These are phyloP conservation scores for Hortaea werneckii DNA, from an alignment of 2,329 filamentous ascomycete genomes.

Conservation along the genomic window DNA sequence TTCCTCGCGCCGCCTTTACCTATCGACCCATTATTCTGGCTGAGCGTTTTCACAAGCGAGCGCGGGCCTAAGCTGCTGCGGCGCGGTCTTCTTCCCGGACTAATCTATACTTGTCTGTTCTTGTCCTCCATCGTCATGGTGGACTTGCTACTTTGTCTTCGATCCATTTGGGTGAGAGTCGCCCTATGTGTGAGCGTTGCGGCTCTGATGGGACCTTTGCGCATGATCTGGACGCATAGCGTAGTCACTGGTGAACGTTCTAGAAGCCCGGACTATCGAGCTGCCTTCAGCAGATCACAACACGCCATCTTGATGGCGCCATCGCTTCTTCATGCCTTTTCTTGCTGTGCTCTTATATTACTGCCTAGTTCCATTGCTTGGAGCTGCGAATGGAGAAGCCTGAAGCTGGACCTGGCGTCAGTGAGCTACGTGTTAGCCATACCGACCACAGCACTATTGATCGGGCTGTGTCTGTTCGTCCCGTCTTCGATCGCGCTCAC, in stretches of 20 bases:
- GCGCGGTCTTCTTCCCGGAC: background rate
- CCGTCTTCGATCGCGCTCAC: background rate
- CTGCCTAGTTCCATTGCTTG: background rate
- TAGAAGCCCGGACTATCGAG: background rate
- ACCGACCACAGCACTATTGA: background rate
- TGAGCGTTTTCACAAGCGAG: background rate
- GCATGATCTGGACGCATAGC: background rate
- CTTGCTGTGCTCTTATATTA: background rate
- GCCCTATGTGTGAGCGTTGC: background rate
- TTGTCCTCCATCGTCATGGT: background rate
- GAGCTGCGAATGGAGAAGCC: background rate
- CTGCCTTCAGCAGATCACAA: background rate
- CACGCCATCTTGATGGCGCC: background rate
- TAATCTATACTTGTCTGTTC: background rate
- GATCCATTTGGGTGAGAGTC: background rate
- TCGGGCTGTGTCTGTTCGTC: background rate
- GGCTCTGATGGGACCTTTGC: background rate
- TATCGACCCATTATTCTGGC: background rate
- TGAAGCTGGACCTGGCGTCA: background rate
- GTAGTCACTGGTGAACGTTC: background rate
- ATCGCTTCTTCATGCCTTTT: background rate
- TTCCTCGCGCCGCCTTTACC: background rate
- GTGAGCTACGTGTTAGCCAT: background rate
- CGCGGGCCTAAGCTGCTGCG: background rate
- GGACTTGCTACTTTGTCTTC: background rate